Base-by-base conservation (phyloP, 2,329 filamentous ascomycete species). In the Tolypocladium cylindrosporum region DNA sequence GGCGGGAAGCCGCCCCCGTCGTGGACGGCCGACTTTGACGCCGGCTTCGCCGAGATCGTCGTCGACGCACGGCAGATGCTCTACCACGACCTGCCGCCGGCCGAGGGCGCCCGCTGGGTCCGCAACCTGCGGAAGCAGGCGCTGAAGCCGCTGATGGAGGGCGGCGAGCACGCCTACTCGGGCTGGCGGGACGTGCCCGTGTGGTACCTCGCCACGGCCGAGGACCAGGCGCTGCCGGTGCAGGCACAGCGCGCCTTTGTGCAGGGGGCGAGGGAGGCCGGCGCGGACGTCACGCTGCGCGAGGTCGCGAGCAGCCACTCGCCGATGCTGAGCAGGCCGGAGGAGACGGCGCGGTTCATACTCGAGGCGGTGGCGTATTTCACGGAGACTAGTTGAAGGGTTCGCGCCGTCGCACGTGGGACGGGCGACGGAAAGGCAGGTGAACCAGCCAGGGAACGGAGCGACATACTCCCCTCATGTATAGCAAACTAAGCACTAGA, bases 241-340 rank as follows among this genome's bases (percentile, higher is more conserved):
- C 62, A 71, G 60, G 67, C 65, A 21, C 78, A 80, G 62, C 64
- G 69, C 57, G 65, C 73, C 61, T 55, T 65, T 39, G 69, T 77
- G 0, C 67, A 72, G 1, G 68, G 69, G 61, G 77, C 76, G 8
- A 72, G 67, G 64, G 70, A 66, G 9, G 65, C 71, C 62, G 74
- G 75, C 0, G 72, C 61, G 0, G 61, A 63, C 43, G 63, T 79
- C 1, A 69, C 68, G 59, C 64, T 72, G 34, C 61, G 73, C 5
- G 75, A 79, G 66, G 58, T 81, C 50, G 60, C 64, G 43, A 76
- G 69, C n/a, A 74, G 77, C 24, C 78, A 81, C 66, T 79, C 75
- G 13, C 76, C 77, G 0, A 77, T 81, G 65, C 58, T 82, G 63
- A 80, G 78, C 63, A 67, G 65, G 61, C 75, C 77, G 0, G 64